Evolutionary conservation across 257 asterid genomes (phyloP), one percentile per base, ranked within the genome.

Genomic region (Petunia secreta): DNA sequence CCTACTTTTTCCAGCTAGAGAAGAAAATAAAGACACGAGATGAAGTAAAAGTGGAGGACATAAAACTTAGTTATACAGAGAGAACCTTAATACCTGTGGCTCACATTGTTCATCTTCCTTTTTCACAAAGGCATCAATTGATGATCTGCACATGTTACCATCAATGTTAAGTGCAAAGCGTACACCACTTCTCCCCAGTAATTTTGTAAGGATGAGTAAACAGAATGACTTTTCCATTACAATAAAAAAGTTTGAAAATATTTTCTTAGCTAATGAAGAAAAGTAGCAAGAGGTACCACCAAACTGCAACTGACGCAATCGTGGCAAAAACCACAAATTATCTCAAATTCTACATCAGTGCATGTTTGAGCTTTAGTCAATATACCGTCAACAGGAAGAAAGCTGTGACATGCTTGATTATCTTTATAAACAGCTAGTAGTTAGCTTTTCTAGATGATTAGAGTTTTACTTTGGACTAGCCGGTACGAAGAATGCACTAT

Each of bases 61-160:
- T 48, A 48, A 5, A 48, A 8, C 53, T 48, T 48, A 48, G 53
- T 48, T 48, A 48, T 48, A 48, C 53, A 48, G 53, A 48, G 8
- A 48, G 8, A 5, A 8, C n/a, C 25, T 63, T 62, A 66, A 75
- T 76, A 84, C 90, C 91, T 89, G 83, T 50, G 86, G 57, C 80
- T 80, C 80, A 80, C 69, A 67, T 66, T 59, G 66, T 54, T 68
- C 85, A 66, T 76, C 68, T 54, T 74, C 87, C 83, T 44, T 65
- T 81, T 84, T 75, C 58, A 77, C 75, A 11, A 63, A 80, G 63
- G 6, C 38, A 58, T 34, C 84, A 74, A 48, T 63, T 59, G 60
- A 34, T 59, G 40, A 50, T 76, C 95, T 91, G 89, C 88, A 85
- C 78, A 73, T 39, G 80, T 50, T 57, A 52, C 40, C 58, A 50